phyloP scores from a whole-genome alignment of 2,329 filamentous ascomycete species.

The Aspergillus clavatus region DNA sequence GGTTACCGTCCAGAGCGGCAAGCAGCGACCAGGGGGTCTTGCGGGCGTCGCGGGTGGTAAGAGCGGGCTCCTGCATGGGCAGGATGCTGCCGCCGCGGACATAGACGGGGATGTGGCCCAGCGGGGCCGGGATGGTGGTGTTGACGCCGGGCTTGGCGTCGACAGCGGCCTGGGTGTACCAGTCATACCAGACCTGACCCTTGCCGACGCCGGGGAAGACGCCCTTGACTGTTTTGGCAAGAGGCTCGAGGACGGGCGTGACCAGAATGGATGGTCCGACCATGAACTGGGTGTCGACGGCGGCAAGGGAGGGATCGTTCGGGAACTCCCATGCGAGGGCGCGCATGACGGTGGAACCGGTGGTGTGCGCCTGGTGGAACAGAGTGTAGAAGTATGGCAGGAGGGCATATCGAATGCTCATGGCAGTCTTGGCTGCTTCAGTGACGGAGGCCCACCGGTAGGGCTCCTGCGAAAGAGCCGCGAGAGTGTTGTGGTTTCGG shows the following conservation, averaged over 20 bases:
- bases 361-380: conserved; percentile 61
- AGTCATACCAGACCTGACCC: conserved; percentile 69
- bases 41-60: conserved; percentile 62
- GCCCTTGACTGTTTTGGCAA: conserved; percentile 59
- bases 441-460: conserved; percentile 65
- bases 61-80: conserved; percentile 62
- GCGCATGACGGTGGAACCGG: conserved; percentile 66
- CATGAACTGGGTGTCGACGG: conserved; percentile 67
- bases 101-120: conserved; percentile 67
- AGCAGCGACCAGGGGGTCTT: conserved; percentile 64
- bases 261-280: conserved; percentile 63
- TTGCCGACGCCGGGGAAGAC: conserved; percentile 63
- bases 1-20: conserved; percentile 53
- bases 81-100: conserved; percentile 64
- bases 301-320: conserved; percentile 61
- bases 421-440: conserved; percentile 60
- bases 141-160: conserved; percentile 51
- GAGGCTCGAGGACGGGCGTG: conserved; percentile 59
- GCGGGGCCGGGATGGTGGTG: conserved; percentile 55
- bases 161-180: conserved; percentile 64
- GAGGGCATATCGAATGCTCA: conserved; percentile 65
- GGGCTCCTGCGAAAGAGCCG: conserved; percentile 62
- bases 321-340: conserved; percentile 72
- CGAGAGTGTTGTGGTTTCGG: conserved; percentile 66
- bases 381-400: conserved; percentile 74